These are phyloP conservation scores for Sporopachydermia quercuum DNA, from an alignment of 805 yeast genomes.

Conservation along the genomic window DNA sequence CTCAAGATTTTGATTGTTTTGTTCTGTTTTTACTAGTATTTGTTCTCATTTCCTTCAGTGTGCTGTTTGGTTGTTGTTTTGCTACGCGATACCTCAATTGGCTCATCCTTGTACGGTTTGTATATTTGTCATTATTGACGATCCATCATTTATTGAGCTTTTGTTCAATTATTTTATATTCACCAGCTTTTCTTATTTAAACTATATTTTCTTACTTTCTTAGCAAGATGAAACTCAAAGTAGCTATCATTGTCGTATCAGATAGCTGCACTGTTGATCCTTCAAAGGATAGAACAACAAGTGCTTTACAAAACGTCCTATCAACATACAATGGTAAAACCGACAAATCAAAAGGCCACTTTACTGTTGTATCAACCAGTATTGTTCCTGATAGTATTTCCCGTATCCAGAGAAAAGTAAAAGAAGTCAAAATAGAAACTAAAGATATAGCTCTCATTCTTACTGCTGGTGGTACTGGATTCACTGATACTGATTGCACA, in stretches of 20 bases:
- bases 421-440: conserved; percentile 14
- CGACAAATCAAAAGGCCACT: conserved; percentile 4
- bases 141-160: no score
- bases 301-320: conserved; percentile 13
- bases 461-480: conserved; percentile 44
- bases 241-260: conserved; percentile 25
- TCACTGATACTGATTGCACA: conserved; percentile 28
- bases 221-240: conserved; percentile 12
- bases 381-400: conserved; percentile 24
- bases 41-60: no score
- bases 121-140: no score
- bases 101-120: no score
- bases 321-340: conserved; percentile 6
- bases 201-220: no score
- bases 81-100: no score
- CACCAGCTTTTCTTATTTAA: no score
- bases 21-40: no score
- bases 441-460: conserved; percentile 19
- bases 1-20: no score
- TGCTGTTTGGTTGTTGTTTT: no score
- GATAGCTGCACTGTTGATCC: conserved; percentile 24
- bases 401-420: conserved; percentile 18
- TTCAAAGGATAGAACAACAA: conserved; percentile 20
- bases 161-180: no score
- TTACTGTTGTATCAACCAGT: conserved; percentile 6